Conservation (phyloP, 225 moss, liverwort and hornwort genomes). For the Anthoceros angustus region DNA sequence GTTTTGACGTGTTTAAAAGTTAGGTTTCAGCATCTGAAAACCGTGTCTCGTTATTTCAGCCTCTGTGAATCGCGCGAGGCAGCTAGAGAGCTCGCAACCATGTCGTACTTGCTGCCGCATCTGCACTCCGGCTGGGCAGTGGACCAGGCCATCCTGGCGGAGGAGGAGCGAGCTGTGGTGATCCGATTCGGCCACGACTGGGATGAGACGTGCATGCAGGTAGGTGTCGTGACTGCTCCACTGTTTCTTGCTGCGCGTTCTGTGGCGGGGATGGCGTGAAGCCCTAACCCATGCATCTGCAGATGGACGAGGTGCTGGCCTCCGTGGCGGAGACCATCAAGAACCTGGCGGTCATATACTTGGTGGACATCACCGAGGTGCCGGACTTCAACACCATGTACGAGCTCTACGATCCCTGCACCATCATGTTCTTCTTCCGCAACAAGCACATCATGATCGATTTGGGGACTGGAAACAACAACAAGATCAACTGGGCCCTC, state of each 20-base stretch:
- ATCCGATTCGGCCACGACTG: slow-evolving; percentile 97
- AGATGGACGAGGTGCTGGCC: slow-evolving; percentile 97
- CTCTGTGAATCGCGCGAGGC: too few species aligned
- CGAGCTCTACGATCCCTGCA: slow-evolving; percentile 96
- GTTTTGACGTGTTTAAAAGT: too few species aligned
- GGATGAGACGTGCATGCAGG: slow-evolving; percentile 99
- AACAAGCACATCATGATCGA: slow-evolving; percentile 99
- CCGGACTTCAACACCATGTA: slow-evolving; percentile 99
- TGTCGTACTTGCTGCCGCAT: slow-evolving; percentile 95
- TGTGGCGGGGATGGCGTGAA: background rate
- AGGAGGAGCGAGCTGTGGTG: slow-evolving; percentile 95
- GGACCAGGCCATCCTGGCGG: slow-evolving; percentile 91
- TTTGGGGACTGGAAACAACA: slow-evolving; percentile 96
- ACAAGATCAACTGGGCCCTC: slow-evolving; percentile 98
- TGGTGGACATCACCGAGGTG: slow-evolving; percentile 88
- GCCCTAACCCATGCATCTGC: background rate
- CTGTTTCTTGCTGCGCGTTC: background rate
- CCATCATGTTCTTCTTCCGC: slow-evolving; percentile 99
- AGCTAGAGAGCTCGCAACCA: slow-evolving; percentile 6
- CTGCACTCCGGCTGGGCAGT: slow-evolving; percentile 98
- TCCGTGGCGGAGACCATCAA: slow-evolving; percentile 99
- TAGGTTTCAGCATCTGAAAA: too few species aligned
- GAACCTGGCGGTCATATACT: slow-evolving; percentile 86
- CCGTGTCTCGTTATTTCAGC: too few species aligned
- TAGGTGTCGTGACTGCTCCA: background rate